phyloP scores from a whole-genome alignment of 805 yeast species.

The Kuraishia cidri region DNA sequence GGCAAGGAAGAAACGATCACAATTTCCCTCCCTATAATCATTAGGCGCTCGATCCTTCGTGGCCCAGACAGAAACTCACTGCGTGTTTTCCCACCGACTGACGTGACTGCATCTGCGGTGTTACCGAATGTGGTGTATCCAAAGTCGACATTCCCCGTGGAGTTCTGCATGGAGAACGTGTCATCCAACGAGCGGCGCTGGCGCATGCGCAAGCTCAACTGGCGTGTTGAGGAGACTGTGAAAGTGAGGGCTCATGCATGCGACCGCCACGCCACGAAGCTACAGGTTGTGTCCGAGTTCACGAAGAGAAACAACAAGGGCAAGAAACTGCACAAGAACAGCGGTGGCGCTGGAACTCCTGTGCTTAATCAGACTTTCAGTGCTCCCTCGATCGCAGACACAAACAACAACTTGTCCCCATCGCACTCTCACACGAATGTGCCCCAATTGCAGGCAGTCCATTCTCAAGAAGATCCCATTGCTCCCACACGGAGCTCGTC shows the following conservation, averaged over 20 bases:
- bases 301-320: conserved; percentile 18
- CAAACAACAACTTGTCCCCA: background rate
- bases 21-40: conserved; percentile 53
- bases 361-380: background rate
- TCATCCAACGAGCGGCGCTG: conserved; percentile 57
- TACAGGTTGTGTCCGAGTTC: conserved; percentile 33
- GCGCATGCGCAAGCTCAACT: conserved; percentile 83
- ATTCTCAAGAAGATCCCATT: background rate
- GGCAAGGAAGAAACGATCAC: conserved; percentile 26
- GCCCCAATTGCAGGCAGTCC: background rate
- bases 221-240: conserved; percentile 86
- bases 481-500: background rate
- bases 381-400: background rate
- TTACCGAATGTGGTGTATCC: conserved; percentile 89
- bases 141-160: conserved; percentile 76
- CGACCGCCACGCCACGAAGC: conserved; percentile 41
- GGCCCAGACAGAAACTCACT: conserved; percentile 83
- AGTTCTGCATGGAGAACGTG: conserved; percentile 71
- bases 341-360: conserved; percentile 12
- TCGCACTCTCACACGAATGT: background rate
- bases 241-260: conserved; percentile 55
- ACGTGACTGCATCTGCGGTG: conserved; percentile 77
- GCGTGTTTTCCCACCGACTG: conserved; percentile 94
- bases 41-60: conserved; percentile 68
- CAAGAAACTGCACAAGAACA: conserved; percentile 14